Evolutionary conservation across 2,329 filamentous ascomycete species (phyloP).

Genomic region (Fusarium praegraminearum): DNA sequence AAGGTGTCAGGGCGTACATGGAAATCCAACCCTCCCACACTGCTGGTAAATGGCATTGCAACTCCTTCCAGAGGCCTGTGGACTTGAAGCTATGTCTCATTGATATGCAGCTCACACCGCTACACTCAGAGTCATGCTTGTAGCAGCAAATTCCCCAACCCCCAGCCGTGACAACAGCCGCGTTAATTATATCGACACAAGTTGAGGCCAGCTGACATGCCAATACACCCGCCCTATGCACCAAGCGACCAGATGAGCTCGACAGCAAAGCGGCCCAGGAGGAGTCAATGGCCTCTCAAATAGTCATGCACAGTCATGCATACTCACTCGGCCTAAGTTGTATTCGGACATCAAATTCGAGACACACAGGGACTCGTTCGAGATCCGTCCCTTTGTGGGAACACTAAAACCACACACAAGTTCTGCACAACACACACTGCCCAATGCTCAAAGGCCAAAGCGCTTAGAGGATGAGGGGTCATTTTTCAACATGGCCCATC

Average conservation of each 20-base stretch:
- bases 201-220: conserved; percentile 25
- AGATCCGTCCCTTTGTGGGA: conserved; percentile 10
- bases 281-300: not conserved
- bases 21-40: conserved; percentile 3
- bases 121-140: not conserved
- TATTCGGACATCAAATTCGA: conserved; percentile 2
- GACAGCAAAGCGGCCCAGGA: not conserved
- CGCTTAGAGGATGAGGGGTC: conserved; percentile 24
- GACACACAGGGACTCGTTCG: conserved; percentile 1
- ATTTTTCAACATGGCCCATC: conserved; percentile 21
- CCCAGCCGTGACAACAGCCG: no score
- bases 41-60: conserved; percentile 7
- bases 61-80: conserved; percentile 1
- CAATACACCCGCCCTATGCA: conserved; percentile 12
- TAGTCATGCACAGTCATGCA: conserved; percentile 1
- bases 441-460: conserved; percentile 22
- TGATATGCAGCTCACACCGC: conserved; percentile 27
- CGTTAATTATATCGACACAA: not conserved
- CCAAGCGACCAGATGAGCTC: not conserved
- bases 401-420: conserved; percentile 6
- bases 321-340: not conserved
- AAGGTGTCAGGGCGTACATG: conserved; percentile 7
- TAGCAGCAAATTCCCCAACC: no score
- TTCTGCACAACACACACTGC: conserved; percentile 36
- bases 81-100: conserved; percentile 10